These are phyloP conservation scores for Fragaria vesca DNA, from an alignment of 306 rosid species.

Conservation along the genomic window DNA sequence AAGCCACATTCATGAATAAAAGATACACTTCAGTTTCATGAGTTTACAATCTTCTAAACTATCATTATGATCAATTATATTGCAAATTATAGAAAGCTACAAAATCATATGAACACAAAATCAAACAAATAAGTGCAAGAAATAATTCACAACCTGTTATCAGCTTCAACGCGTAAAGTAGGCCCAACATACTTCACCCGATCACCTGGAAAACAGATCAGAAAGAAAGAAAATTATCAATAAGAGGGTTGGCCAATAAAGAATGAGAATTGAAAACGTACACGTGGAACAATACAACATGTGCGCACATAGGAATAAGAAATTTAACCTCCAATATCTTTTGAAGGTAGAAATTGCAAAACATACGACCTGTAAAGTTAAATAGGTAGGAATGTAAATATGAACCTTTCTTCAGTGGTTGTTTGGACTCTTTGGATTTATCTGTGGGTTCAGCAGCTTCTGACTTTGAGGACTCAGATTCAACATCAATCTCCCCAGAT, in stretches of 20 bases:
- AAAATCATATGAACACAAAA: constrained; percentile 1
- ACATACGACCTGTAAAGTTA: background rate
- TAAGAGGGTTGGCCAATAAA: background rate
- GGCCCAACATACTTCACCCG: constrained; percentile 91
- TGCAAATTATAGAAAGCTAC: background rate
- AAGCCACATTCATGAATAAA: background rate
- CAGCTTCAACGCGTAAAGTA: constrained; percentile 48
- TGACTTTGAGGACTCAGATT: constrained; percentile 50
- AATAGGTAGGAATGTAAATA: constrained; percentile 3
- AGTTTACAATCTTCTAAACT: background rate
- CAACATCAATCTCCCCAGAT: constrained; percentile 47
- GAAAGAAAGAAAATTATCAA: constrained; percentile 17
- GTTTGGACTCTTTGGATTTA: constrained; percentile 46
- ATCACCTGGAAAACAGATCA: constrained; percentile 56
- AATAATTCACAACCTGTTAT: constrained; percentile 60
- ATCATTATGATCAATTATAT: background rate
- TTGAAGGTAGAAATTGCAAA: background rate
- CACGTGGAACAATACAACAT: background rate
- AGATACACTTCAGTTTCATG: background rate
- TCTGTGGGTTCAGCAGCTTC: constrained; percentile 52
- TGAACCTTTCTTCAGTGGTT: constrained; percentile 74
- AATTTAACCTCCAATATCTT: background rate
- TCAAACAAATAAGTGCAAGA: constrained; percentile 15
- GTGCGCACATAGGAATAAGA: background rate
- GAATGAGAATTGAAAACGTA: background rate